phyloP scores from a whole-genome alignment of 2,329 filamentous ascomycete species.

The Fusarium penzigii region DNA sequence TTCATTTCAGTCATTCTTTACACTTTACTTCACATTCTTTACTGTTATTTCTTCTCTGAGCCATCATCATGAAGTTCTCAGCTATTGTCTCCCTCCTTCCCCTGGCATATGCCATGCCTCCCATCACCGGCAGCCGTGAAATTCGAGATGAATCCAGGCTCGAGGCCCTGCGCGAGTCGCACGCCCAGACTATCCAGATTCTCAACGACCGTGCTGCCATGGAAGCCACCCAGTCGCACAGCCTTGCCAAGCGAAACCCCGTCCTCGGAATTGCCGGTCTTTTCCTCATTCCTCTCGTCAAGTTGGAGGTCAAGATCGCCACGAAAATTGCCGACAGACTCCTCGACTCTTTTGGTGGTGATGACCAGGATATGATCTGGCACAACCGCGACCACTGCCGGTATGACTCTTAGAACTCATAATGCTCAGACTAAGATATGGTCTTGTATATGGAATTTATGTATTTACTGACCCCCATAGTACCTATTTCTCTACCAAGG shows the following conservation, averaged over 20 bases:
- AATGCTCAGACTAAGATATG: background rate
- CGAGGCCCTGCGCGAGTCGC: constrained; percentile 1
- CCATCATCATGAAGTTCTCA: too few relatives aligned
- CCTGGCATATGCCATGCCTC: too few relatives aligned
- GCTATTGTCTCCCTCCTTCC: too few relatives aligned
- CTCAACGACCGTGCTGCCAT: background rate
- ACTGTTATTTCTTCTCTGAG: too few relatives aligned
- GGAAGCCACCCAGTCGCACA: too few relatives aligned
- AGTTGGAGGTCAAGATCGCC: background rate
- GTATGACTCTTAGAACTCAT: constrained; percentile 2
- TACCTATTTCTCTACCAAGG: background rate
- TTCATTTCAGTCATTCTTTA: too few relatives aligned
- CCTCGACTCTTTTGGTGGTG: background rate
- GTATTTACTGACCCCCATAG: background rate
- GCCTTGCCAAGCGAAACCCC: background rate
- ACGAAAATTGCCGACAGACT: background rate
- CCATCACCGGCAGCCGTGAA: too few relatives aligned
- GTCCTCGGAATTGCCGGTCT: constrained; percentile 1
- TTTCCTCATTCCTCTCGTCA: background rate
- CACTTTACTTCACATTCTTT: too few relatives aligned
- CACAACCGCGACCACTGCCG: constrained; percentile 4
- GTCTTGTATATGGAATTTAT: background rate
- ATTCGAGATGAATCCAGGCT: background rate
- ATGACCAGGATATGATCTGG: constrained; percentile 4
- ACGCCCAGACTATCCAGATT: background rate